Base-by-base conservation (phyloP, 768 basidiomycete genomes). In the button mushroom (Agaricus bisporus) region DNA sequence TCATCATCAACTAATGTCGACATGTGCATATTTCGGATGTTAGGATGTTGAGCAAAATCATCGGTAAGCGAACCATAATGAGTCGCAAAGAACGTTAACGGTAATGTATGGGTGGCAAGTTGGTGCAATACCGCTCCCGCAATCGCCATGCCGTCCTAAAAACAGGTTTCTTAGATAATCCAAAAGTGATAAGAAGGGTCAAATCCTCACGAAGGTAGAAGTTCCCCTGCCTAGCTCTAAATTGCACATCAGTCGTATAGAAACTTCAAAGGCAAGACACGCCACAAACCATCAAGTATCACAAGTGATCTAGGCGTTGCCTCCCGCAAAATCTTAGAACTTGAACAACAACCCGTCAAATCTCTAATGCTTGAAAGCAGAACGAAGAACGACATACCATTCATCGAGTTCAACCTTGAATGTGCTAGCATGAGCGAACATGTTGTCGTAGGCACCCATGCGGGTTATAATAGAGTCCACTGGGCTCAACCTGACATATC, bases 361-460 rank as follows among this genome's bases (percentile, higher is more conserved):
- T 15, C 11, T 44, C 28, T 4, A 25, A 28, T 25, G 2, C 29
- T 49, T n/a, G 18, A 10, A n/a, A 29, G 9, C 29, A n/a, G 6
- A 51, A 22, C 35, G 20, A 14, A 14, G 12, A 48, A 26, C 38
- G 12, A 58, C 68, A 39, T 60, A 93, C 92, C 92, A 92, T 80
- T 99, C 97, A 65, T 98, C 97, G 53, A 99, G 74, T 66, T 99
- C 97, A 18, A 99, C 97, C 66, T 98, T 97, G 80, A 98, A 99
- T 0, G 95, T 98, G 68, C 91, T 93, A 1, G 93, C 81, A 60
- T 91, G 85, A 2, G 89, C 86, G 68, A 94, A 95, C 88, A 95
- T 93, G 64, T 94, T 94, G 63, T 98, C 95, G 65, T 98, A 97
- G 2, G 97, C 97, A 9, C 97, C 97, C 97, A 98, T 98, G 22